These are phyloP conservation scores for Mycena crocata DNA, from an alignment of 768 basidiomycete genomes.

Conservation along the genomic window DNA sequence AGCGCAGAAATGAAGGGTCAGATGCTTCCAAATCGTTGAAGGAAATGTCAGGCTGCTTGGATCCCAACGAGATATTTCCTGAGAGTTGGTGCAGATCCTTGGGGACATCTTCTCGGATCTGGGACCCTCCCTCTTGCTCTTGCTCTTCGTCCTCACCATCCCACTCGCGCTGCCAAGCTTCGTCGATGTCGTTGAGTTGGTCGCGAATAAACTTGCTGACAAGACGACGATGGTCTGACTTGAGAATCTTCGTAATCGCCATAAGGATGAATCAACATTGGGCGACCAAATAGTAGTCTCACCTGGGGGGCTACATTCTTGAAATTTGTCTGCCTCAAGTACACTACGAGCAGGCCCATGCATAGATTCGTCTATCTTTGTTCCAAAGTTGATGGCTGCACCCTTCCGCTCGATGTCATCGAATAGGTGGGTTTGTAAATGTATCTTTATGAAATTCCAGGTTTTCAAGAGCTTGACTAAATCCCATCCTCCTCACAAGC, in stretches of 20 bases:
- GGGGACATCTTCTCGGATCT: no score
- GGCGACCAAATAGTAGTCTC: not conserved
- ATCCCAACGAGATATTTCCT: not conserved
- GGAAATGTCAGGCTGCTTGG: not conserved
- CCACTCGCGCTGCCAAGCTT: not conserved
- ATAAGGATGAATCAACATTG: not conserved
- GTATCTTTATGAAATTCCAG: constrained; percentile 51
- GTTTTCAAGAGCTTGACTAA: constrained; percentile 31
- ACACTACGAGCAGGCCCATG: constrained; percentile 45
- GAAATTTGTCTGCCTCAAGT: constrained; percentile 45
- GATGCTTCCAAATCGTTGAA: not conserved
- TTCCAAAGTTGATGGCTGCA: constrained; percentile 44
- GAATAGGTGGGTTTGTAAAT: constrained; percentile 47
- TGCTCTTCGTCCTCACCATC: not conserved
- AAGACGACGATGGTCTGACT: not conserved
- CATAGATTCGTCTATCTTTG: constrained; percentile 42
- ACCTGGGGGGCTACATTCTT: constrained; percentile 48
- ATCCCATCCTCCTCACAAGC: not conserved
- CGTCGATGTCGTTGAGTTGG: not conserved
- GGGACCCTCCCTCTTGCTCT: not conserved
- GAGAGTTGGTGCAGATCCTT: not conserved
- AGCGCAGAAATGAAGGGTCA: not conserved
- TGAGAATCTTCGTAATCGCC: not conserved
- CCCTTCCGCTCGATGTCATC: constrained; percentile 48
- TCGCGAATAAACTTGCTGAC: not conserved